phyloP scores from a whole-genome alignment of 495 filamentous ascomycete genomes.

The Mycothermus thermophilus region DNA sequence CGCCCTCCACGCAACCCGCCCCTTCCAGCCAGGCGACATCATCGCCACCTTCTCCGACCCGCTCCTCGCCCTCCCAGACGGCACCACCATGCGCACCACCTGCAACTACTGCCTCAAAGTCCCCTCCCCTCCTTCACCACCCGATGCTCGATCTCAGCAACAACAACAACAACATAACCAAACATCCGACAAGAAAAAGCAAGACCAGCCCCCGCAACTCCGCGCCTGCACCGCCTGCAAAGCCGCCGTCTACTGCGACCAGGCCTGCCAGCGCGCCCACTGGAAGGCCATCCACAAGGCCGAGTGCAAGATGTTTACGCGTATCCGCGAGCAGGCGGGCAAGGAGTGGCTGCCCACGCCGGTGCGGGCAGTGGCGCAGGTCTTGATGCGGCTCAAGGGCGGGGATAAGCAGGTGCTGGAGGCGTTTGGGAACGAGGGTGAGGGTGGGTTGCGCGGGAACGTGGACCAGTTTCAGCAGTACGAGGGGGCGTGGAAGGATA shows the following conservation, averaged over 20 bases:
- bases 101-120: constrained; percentile 30
- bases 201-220: constrained; percentile 12
- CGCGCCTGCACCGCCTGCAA: constrained; percentile 38
- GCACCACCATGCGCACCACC: constrained; percentile 18
- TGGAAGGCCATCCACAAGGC: constrained; percentile 39
- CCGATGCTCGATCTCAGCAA: background rate
- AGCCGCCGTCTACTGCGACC: constrained; percentile 37
- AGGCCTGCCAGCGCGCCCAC: constrained; percentile 40
- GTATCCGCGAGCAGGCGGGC: constrained; percentile 11
- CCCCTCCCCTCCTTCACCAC: background rate
- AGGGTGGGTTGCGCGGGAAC: constrained; percentile 24
- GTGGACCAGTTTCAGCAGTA: constrained; percentile 15
- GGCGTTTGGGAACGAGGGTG: constrained; percentile 16
- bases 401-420: constrained; percentile 6
- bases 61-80: constrained; percentile 30
- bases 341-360: constrained; percentile 32
- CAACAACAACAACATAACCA: background rate
- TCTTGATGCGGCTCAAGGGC: constrained; percentile 20
- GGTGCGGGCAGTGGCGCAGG: constrained; percentile 31
- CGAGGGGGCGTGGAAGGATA: constrained; percentile 20
- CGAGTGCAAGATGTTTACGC: constrained; percentile 35
- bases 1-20: constrained; percentile 19
- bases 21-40: constrained; percentile 24
- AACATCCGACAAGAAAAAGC: background rate
- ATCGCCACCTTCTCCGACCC: constrained; percentile 29